Evolutionary conservation across 306 rosid genomes (phyloP).

Genomic region (Ceratonia siliqua): DNA sequence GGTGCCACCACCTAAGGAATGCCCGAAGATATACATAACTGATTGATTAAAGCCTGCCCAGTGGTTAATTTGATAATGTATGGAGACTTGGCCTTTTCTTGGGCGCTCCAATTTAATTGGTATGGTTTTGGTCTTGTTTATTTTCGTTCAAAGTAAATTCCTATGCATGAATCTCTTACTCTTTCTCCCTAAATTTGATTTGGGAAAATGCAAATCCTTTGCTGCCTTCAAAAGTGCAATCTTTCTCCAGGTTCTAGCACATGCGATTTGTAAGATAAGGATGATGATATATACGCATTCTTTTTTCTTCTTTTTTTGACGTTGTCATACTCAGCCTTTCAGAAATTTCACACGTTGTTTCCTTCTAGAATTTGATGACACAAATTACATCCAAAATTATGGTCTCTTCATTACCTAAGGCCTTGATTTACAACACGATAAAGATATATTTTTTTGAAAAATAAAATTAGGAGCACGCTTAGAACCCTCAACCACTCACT

Average conservation of each 20-base stretch:
- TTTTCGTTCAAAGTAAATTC: conserved; percentile 40
- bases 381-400: conserved; percentile 37
- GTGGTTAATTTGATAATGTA: neutral
- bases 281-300: conserved; percentile 36
- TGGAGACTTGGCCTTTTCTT: conserved; percentile 39
- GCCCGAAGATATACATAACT: conserved; percentile 29
- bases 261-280: conserved; percentile 42
- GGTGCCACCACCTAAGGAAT: conserved; percentile 42
- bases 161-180: conserved; percentile 47
- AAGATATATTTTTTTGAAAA: conserved; percentile 22
- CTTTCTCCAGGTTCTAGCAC: conserved; percentile 51
- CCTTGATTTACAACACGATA: conserved; percentile 43
- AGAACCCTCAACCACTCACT: conserved; percentile 37
- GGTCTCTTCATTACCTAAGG: conserved; percentile 43
- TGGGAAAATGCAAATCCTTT: conserved; percentile 34
- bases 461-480: conserved; percentile 36
- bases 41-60: conserved; percentile 23
- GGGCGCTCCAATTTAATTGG: conserved; percentile 40
- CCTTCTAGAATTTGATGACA: conserved; percentile 29
- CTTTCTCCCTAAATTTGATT: conserved; percentile 32
- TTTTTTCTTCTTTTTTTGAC: conserved; percentile 56
- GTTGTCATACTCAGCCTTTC: conserved; percentile 32
- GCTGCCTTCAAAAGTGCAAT: conserved; percentile 37
- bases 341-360: conserved; percentile 11
- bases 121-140: conserved; percentile 24